Conservation (phyloP, 208 protist genomes). For the Trypanosoma rangeli region DNA sequence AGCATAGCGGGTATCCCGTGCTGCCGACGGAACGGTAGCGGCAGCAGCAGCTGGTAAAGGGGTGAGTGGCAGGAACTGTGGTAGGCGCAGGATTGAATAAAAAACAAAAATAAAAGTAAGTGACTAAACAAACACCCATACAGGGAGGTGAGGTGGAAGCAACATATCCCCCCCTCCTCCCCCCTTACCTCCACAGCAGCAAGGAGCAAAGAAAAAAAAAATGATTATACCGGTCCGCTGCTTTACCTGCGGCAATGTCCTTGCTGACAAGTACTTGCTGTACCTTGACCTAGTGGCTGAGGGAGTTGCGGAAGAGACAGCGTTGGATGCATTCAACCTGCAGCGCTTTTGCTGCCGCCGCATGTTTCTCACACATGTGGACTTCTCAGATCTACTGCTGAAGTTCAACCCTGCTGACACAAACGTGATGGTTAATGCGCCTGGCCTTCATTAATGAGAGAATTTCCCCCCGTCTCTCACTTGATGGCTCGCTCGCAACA, state of each 20-base stretch:
- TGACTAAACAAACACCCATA: background rate
- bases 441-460: background rate
- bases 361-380: slow-evolving; percentile 99
- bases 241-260: slow-evolving; percentile 99
- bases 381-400: slow-evolving; percentile 98
- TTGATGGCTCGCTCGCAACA: background rate
- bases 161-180: background rate
- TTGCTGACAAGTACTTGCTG: slow-evolving; percentile 98
- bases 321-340: slow-evolving; percentile 96
- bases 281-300: slow-evolving; percentile 94
- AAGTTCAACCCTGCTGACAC: slow-evolving; percentile 91
- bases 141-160: background rate
- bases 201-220: background rate
- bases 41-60: background rate
- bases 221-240: slow-evolving; percentile 99
- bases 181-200: background rate
- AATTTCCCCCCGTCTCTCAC: background rate
- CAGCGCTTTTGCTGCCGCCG: slow-evolving; percentile 99
- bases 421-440: slow-evolving; percentile 40
- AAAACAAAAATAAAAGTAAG: background rate
- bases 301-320: slow-evolving; percentile 94
- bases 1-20: background rate
- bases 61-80: background rate
- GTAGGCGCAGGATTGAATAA: background rate
- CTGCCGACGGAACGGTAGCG: background rate